Conservation (phyloP, 257 asterid species). For the Avicennia marina region DNA sequence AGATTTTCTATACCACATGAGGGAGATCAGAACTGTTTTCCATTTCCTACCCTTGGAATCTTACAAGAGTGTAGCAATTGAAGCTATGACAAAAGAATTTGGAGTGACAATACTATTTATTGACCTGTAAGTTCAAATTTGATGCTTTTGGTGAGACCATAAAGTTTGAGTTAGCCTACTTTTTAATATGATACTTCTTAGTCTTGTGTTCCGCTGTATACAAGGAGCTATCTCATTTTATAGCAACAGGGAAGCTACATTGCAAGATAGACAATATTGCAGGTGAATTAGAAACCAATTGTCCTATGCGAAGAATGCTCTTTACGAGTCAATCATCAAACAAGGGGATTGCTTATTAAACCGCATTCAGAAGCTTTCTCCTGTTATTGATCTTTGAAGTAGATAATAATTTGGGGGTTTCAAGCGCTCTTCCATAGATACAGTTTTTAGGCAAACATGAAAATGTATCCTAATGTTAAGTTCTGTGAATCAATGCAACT, state of each 20-base stretch:
- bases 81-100: slow-evolving; percentile 79
- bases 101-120: slow-evolving; percentile 78
- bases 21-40: slow-evolving; percentile 71
- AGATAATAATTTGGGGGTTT: no score
- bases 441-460: no score
- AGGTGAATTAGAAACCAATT: slow-evolving; percentile 72
- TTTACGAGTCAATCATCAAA: slow-evolving; percentile 75
- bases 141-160: neutral
- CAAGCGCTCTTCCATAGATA: no score
- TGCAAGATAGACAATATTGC: slow-evolving; percentile 86
- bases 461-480: no score
- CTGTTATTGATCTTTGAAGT: slow-evolving; percentile 72
- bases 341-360: slow-evolving; percentile 79
- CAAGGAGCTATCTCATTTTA: slow-evolving; percentile 78
- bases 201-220: neutral
- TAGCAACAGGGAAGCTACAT: slow-evolving; percentile 78
- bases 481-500: no score
- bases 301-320: slow-evolving; percentile 82
- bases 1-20: slow-evolving; percentile 71
- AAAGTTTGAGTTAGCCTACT: no score
- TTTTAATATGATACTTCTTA: neutral
- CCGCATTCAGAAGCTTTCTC: slow-evolving; percentile 79
- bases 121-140: slow-evolving; percentile 52
- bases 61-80: slow-evolving; percentile 74
- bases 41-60: slow-evolving; percentile 77